A percentile compares a stretch with the other conserved stretches of the same genome.
phyloP scores from a whole-genome alignment of 305 asterid genomes.

The Fraxinus paxiana region DNA sequence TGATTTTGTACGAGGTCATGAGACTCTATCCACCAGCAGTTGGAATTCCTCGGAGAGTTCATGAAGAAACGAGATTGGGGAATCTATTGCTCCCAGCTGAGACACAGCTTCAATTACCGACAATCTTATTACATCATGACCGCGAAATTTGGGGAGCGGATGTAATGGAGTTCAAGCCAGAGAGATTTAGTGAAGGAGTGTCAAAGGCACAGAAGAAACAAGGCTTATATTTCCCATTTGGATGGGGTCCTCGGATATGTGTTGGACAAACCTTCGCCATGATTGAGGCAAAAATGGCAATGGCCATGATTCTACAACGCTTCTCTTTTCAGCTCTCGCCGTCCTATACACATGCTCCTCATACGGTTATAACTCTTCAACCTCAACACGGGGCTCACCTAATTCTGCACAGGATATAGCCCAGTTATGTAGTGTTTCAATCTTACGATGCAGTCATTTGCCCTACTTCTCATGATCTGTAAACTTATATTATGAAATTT shows the following conservation, averaged over 20 bases:
- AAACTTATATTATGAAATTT: not conserved
- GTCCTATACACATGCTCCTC: constrained; percentile 24
- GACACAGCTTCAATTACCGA: constrained; percentile 13
- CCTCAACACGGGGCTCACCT: constrained; percentile 39
- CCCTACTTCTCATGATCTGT: not conserved
- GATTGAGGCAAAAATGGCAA: constrained; percentile 25
- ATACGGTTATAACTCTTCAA: not conserved
- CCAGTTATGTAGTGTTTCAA: not conserved
- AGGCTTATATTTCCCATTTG: constrained; percentile 22
- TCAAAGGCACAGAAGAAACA: constrained; percentile 28
- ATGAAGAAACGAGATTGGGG: constrained; percentile 18
- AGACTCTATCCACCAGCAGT: constrained; percentile 25
- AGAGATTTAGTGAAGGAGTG: constrained; percentile 37
- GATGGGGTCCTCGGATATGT: constrained; percentile 30
- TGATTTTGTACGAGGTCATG: constrained; percentile 27
- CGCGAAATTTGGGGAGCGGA: constrained; percentile 33
- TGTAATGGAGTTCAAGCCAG: constrained; percentile 39
- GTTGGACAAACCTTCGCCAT: constrained; percentile 22
- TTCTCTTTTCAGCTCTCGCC: constrained; percentile 26
- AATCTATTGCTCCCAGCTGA: constrained; percentile 18
- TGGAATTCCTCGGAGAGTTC: constrained; percentile 9
- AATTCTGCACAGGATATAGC: constrained; percentile 23
- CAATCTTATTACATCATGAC: constrained; percentile 21
- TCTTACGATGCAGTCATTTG: not conserved
- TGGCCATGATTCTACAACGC: constrained; percentile 23